A percentile compares a stretch with the other conserved stretches of the same genome.
Conservation (phyloP, 805 yeast species). For the Starmerella kuoi region DNA sequence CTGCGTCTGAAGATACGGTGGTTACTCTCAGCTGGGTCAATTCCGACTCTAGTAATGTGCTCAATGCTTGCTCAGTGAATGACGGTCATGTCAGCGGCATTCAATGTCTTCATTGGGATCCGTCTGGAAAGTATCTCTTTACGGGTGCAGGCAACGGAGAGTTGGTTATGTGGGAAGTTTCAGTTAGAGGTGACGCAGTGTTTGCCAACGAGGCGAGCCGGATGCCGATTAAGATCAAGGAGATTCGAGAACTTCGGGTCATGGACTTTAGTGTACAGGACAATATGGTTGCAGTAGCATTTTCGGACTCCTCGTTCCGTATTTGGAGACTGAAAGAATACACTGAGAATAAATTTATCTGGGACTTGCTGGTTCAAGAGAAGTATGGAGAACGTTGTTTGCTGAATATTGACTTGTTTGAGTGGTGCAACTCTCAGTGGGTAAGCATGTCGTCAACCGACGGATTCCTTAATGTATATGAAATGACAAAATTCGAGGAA, state of each 20-base stretch:
- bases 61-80: conserved; percentile 29
- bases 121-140: conserved; percentile 32
- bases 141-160: conserved; percentile 70
- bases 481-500: conserved; percentile 32
- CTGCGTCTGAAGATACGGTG: conserved; percentile 86
- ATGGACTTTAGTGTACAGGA: conserved; percentile 59
- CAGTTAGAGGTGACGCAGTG: conserved; percentile 31
- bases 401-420: conserved; percentile 44
- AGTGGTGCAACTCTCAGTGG: conserved; percentile 25
- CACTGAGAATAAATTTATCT: conserved; percentile 32
- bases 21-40: conserved; percentile 47
- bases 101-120: conserved; percentile 50
- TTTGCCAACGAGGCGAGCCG: conserved; percentile 40
- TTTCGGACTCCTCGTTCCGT: conserved; percentile 71
- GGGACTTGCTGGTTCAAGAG: conserved; percentile 33
- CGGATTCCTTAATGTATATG: conserved; percentile 60
- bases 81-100: conserved; percentile 82
- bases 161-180: conserved; percentile 63
- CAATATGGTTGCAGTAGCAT: conserved; percentile 50
- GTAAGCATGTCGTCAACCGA: conserved; percentile 66
- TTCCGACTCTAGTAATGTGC: conserved; percentile 35
- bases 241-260: conserved; percentile 71
- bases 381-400: conserved; percentile 66
- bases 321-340: conserved; percentile 40
- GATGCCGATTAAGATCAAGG: conserved; percentile 37